Base-by-base conservation (phyloP, 345 rosid species). In the Eucalyptus polybractea region DNA sequence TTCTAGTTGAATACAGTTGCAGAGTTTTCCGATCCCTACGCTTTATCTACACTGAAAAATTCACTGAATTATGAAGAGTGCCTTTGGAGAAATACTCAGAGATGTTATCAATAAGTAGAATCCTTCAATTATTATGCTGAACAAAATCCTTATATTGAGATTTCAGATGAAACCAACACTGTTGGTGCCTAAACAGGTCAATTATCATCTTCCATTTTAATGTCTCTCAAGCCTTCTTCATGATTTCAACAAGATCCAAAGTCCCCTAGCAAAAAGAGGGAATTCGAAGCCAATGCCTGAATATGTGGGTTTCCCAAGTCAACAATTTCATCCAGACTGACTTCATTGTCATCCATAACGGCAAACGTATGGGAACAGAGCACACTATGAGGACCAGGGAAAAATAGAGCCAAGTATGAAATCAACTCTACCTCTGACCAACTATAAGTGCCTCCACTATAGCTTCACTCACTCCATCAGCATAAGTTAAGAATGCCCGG, bases 381-480 rank as follows among this genome's bases (percentile, higher is more conserved):
- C 33, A 62, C 31, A 62, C 31, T 27, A 14, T 60, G 69, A 27
- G 72, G 33, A 62, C 17, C 17, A 13, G 33, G 33, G 72, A 29
- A 62, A 62, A 62, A 62, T 27, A 62, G 72, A 62, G 72, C 72
- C n/a, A 29, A 62, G 33, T 29, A 29, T 12, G 33, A 29, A 29
- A 62, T 27, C 8, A 4, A 62, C 33, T 6, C 33, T 88, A 51
- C 88, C 89, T 86, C 21, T 88, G 89, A 87, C 93, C 91, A 88
- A 87, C 89, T 88, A 94, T 86, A 86, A 95, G 94, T 37, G 91
- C 89, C 91, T 91, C 91, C 72, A 91, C 47, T 44, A 94, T 91
- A 80, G 92, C 90, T 89, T 96, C 97, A 89, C 88, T 85, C 91
- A 92, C 31, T 76, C 97, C 98, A 87, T 93, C 94, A 13, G 88